Percentiles rank a stretch among this genome's conserved stretches.
Conservation (phyloP, 768 basidiomycete species). For the Leccinum obscurum region DNA sequence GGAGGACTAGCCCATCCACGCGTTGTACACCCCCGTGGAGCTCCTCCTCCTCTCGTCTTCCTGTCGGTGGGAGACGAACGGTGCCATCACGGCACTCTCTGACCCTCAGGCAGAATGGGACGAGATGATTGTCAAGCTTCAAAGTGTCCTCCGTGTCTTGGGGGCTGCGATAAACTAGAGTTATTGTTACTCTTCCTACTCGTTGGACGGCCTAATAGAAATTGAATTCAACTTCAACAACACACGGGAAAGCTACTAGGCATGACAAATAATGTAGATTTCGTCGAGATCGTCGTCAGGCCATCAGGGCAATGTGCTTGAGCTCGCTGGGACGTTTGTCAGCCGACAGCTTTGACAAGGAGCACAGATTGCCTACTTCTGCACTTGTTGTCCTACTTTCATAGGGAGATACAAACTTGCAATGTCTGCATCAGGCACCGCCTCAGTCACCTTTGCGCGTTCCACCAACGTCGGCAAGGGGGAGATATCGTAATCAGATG, state of each 20-base stretch:
- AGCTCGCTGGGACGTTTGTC: constrained; percentile 56
- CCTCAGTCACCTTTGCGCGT: constrained; percentile 47
- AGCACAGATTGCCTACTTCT: constrained; percentile 51
- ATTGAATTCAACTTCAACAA: constrained; percentile 41
- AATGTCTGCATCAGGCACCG: constrained; percentile 32
- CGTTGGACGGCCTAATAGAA: not conserved
- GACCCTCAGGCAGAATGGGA: too few relatives aligned
- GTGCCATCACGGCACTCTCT: too few relatives aligned
- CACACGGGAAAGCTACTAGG: not conserved
- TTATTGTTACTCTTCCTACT: not conserved
- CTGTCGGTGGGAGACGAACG: too few relatives aligned
- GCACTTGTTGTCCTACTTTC: constrained; percentile 90
- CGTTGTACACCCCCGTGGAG: too few relatives aligned
- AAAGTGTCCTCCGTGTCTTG: constrained; percentile 72
- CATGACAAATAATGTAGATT: not conserved
- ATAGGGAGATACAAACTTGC: constrained; percentile 57
- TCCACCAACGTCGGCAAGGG: constrained; percentile 57
- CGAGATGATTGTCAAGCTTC: constrained; percentile 70
- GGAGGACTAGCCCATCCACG: too few relatives aligned
- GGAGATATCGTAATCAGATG: constrained; percentile 76
- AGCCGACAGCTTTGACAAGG: constrained; percentile 1
- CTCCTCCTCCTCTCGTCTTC: too few relatives aligned
- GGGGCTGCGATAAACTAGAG: constrained; percentile 35
- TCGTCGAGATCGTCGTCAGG: constrained; percentile 37
- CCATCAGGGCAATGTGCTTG: constrained; percentile 79